These are phyloP conservation scores for Pseudodiploospora longispora DNA, from an alignment of 2,329 filamentous ascomycete species.

Conservation along the genomic window DNA sequence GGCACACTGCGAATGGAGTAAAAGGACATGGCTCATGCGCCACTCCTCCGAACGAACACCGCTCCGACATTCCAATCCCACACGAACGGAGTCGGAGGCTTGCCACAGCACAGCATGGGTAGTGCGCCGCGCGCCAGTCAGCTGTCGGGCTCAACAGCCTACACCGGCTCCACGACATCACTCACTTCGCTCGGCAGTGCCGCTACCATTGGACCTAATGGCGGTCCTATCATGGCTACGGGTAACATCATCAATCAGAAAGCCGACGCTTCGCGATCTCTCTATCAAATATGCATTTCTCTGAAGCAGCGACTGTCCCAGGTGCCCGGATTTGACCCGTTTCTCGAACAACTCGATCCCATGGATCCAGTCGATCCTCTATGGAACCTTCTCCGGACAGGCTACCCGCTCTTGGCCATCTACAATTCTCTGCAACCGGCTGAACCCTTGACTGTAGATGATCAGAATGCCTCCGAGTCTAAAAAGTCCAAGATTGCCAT, in stretches of 20 bases:
- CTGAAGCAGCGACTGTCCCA: conserved; percentile 73
- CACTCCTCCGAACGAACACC: conserved; percentile 51
- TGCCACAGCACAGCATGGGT: conserved; percentile 40
- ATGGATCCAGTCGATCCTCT: conserved; percentile 77
- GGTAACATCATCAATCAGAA: conserved; percentile 96
- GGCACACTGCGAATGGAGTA: conserved; percentile 32
- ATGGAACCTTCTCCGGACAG: conserved; percentile 79
- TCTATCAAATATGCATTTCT: conserved; percentile 91
- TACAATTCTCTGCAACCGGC: conserved; percentile 78
- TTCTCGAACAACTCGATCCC: conserved; percentile 63
- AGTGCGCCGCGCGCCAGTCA: conserved; percentile 50
- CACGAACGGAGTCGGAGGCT: conserved; percentile 37
- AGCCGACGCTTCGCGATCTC: conserved; percentile 80
- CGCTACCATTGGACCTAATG: conserved; percentile 37
- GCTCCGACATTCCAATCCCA: conserved; percentile 45
- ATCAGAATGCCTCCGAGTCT: conserved; percentile 51
- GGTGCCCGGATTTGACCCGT: conserved; percentile 74
- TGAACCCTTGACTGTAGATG: conserved; percentile 59
- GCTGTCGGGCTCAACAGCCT: conserved; percentile 53
- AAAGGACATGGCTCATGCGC: conserved; percentile 50
- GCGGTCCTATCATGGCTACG: conserved; percentile 63
- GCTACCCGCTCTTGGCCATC: conserved; percentile 76
- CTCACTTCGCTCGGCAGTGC: conserved; percentile 40
- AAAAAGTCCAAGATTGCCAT: conserved; percentile 81
- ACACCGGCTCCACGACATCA: conserved; percentile 45